Evolutionary conservation across 805 yeast genomes (phyloP), one percentile per base, ranked within the genome.

Genomic region (Candida broadrunensis): DNA sequence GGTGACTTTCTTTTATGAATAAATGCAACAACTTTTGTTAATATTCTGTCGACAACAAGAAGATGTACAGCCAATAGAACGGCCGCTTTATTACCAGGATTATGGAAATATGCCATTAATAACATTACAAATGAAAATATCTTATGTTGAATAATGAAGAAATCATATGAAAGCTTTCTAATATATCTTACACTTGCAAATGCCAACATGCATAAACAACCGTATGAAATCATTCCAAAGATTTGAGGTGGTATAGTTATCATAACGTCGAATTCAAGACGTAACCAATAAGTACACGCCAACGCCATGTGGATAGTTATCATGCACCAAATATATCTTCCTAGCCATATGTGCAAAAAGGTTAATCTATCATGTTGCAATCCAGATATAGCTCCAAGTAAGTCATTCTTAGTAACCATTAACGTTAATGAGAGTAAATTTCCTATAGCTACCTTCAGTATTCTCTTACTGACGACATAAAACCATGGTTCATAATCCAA

Each of bases 181-280:
- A 73, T 50, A 26, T 63, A 50, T 38, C 56, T 58, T 14, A 64
- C 32, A 26, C 70, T 61, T 4, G 63, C 71, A 56, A 66, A 60
- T 8, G 60, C 60, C 39, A 72, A 48, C 33, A 70, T 35, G 18
- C 58, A 59, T 50, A 72, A 60, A 33, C 64, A 54, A 5, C 57
- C 61, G 43, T 62, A 68, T 2, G 77, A 69, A 34, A 74, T 73
- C 52, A 67, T 61, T 7, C 79, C 80, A 53, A 73, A 73, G n/a
- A 69, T 67, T 43, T 69, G 74, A 1, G 78, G 78, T 4, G 80
- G 79, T 33, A 73, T 73, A 17, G 50, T 33, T 8, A 73, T 41
- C 77, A 71, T 70, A 9, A 68, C 50, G 6, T 52, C 41, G 41
- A 70, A 65, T 21, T 63, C 58, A 37, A 71, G 35, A 5, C 49